Conservation (phyloP, 208 protist genomes). For the Leishmania guyanensis region DNA sequence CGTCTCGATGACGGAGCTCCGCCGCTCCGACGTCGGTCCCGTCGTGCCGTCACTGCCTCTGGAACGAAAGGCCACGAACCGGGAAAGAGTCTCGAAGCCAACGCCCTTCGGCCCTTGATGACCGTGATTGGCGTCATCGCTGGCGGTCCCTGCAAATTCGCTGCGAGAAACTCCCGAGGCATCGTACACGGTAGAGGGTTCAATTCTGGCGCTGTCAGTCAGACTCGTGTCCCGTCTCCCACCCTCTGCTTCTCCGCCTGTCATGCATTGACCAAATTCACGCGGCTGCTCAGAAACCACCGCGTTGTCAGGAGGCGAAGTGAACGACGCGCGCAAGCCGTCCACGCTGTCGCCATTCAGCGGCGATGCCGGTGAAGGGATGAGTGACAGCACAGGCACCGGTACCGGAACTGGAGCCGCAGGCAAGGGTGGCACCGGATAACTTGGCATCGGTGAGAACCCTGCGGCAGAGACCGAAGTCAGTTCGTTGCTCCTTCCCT, state of each 20-base stretch:
- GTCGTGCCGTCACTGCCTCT: background rate
- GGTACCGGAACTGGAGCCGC: background rate
- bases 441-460: background rate
- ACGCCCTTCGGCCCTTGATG: constrained; percentile 5
- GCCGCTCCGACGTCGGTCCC: background rate
- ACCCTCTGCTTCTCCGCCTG: background rate
- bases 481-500: background rate
- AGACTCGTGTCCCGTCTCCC: background rate
- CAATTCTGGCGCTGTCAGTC: background rate
- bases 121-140: background rate
- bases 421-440: background rate
- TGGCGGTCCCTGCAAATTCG: constrained; percentile 11
- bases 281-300: background rate
- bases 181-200: background rate
- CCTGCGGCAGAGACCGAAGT: background rate
- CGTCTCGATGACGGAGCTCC: background rate
- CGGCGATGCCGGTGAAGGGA: background rate
- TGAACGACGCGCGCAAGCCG: background rate
- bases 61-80: constrained; percentile 50
- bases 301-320: background rate
- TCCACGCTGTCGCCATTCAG: background rate
- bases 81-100: constrained; percentile 41
- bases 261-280: background rate
- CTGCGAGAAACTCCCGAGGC: background rate
- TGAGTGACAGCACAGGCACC: background rate